phyloP scores from a whole-genome alignment of 176 grass and related monocot species.

The Musa troglodytarum region DNA sequence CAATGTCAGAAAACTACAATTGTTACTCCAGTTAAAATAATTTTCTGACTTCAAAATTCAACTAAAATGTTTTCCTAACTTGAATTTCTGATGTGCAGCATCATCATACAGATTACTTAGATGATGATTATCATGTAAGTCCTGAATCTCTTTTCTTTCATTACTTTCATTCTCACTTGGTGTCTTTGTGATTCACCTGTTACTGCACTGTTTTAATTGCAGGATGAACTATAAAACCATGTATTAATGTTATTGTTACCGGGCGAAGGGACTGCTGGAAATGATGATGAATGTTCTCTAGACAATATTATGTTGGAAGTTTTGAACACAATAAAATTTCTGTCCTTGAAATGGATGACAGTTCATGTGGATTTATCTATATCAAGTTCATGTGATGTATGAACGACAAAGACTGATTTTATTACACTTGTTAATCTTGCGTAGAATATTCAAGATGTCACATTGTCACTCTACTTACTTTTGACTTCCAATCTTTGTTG shows the following conservation, averaged over 20 bases:
- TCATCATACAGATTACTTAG: constrained; percentile 53
- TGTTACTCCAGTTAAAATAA: not conserved
- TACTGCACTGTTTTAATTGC: constrained; percentile 22
- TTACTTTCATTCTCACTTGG: not conserved
- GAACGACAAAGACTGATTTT: too few relatives aligned
- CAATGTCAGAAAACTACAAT: too few relatives aligned
- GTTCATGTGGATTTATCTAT: not conserved
- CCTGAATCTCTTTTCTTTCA: constrained; percentile 4
- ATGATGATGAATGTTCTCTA: not conserved
- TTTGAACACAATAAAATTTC: not conserved
- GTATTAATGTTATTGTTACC: not conserved
- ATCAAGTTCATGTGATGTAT: too few relatives aligned
- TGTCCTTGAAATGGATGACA: not conserved
- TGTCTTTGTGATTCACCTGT: not conserved
- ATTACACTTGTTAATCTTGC: too few relatives aligned
- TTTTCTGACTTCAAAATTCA: constrained; percentile 6
- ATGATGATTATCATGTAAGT: constrained; percentile 99
- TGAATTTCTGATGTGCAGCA: constrained; percentile 31
- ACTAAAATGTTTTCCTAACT: constrained; percentile 13
- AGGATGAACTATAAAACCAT: constrained; percentile 73
- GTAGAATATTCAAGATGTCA: too few relatives aligned
- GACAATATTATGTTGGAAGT: not conserved
- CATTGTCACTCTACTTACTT: too few relatives aligned
- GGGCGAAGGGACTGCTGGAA: not conserved
- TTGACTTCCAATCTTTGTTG: too few relatives aligned